Conservation (phyloP, 345 rosid species). For the Moricandia moricandioides region DNA sequence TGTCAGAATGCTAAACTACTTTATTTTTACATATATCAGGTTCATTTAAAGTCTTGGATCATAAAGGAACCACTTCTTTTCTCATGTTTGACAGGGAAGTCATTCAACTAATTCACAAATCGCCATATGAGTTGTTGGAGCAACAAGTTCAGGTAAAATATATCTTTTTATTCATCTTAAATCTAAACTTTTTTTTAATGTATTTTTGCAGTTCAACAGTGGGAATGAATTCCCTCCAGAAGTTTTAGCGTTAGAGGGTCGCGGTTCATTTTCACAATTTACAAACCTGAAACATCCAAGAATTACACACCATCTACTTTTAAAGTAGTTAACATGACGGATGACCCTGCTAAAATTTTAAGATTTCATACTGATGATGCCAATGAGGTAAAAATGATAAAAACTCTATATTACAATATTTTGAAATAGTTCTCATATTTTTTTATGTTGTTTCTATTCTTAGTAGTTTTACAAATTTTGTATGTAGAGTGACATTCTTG, state of each 20-base stretch:
- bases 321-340: not conserved
- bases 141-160: not conserved
- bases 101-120: not conserved
- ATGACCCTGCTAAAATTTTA: not conserved
- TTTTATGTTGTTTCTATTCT: no score
- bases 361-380: not conserved
- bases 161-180: not conserved
- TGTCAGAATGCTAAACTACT: not conserved
- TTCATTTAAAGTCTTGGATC: not conserved
- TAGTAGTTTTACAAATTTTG: not conserved
- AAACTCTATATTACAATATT: not conserved
- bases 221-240: not conserved
- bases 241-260: not conserved
- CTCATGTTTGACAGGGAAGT: not conserved
- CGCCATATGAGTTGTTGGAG: constrained; percentile 1
- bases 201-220: not conserved
- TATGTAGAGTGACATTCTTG: not conserved
- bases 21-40: not conserved
- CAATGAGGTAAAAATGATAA: not conserved
- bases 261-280: not conserved
- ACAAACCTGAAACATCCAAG: not conserved
- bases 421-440: not conserved
- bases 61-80: not conserved
- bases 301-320: not conserved
- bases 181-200: not conserved